Evolutionary conservation across 352 stramenopile species (phyloP).

Genomic region (Phytophthora capsici): DNA sequence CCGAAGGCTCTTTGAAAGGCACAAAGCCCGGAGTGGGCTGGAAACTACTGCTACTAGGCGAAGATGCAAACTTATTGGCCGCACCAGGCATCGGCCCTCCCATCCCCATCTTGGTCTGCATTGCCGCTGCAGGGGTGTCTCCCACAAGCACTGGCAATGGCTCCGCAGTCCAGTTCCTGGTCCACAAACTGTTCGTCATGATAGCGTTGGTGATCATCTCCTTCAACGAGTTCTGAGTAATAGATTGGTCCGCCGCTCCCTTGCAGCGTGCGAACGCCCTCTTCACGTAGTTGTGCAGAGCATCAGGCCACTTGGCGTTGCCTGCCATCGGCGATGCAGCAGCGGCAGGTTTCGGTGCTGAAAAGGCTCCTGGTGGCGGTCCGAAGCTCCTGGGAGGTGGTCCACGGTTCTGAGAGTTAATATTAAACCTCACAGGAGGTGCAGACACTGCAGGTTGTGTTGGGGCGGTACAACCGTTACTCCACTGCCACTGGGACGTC

Average conservation of each 20-base stretch:
- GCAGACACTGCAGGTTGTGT: slow-evolving; percentile 15
- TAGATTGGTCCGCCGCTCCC: slow-evolving; percentile 69
- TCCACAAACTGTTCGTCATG: slow-evolving; percentile 85
- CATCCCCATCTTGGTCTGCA: slow-evolving; percentile 36
- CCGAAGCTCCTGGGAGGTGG: slow-evolving; percentile 24
- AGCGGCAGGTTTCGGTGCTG: slow-evolving; percentile 17
- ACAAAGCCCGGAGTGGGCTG: slow-evolving; percentile 47
- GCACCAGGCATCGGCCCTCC: slow-evolving; percentile 18
- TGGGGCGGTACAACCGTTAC: slow-evolving; percentile 41
- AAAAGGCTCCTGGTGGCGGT: slow-evolving; percentile 20
- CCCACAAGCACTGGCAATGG: slow-evolving; percentile 74
- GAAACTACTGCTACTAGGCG: slow-evolving; percentile 35
- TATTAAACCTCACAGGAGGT: slow-evolving; percentile 60
- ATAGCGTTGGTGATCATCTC: slow-evolving; percentile 86
- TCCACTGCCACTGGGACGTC: slow-evolving; percentile 73
- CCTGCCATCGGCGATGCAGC: slow-evolving; percentile 27
- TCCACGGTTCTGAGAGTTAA: slow-evolving; percentile 23
- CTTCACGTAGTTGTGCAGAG: slow-evolving; percentile 89
- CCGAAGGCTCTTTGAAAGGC: slow-evolving; percentile 47
- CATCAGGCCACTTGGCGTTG: slow-evolving; percentile 82
- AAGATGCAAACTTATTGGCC: slow-evolving; percentile 25
- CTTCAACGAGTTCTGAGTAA: slow-evolving; percentile 85
- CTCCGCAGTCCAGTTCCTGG: slow-evolving; percentile 83
- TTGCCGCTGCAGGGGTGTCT: slow-evolving; percentile 36
- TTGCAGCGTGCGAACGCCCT: slow-evolving; percentile 84